Evolutionary conservation across 2,329 filamentous ascomycete species (phyloP).

Genomic region (Bipolaris cookei): DNA sequence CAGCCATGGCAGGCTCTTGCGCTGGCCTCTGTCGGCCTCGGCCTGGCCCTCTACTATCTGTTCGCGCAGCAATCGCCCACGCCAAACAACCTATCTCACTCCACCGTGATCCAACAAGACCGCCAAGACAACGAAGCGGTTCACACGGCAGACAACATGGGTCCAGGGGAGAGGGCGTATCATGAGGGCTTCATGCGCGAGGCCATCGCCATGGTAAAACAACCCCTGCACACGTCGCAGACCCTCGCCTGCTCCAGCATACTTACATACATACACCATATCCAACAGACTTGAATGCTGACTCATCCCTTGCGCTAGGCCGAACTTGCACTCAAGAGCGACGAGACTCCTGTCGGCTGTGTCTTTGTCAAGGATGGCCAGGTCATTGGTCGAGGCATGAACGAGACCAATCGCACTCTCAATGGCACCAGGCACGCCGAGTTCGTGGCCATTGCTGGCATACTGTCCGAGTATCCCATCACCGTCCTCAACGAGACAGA

Average conservation of each 20-base stretch:
- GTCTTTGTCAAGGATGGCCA: slow-evolving; percentile 82
- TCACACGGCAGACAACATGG: slow-evolving; percentile 39
- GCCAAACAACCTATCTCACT: slow-evolving; percentile 13
- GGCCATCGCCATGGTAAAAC: slow-evolving; percentile 79
- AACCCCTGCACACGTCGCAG: slow-evolving; percentile 11
- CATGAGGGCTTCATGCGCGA: slow-evolving; percentile 78
- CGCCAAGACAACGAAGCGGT: slow-evolving; percentile 38
- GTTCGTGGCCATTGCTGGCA: slow-evolving; percentile 80
- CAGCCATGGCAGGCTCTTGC: slow-evolving; percentile 31
- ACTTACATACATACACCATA: not conserved
- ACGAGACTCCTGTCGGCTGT: slow-evolving; percentile 96
- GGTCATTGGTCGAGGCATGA: slow-evolving; percentile 91
- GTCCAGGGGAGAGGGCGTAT: slow-evolving; percentile 51
- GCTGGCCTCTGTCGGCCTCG: slow-evolving; percentile 29
- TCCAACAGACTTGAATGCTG: slow-evolving; percentile 14
- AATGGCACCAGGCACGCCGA: slow-evolving; percentile 90
- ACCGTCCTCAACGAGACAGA: slow-evolving; percentile 74
- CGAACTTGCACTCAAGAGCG: slow-evolving; percentile 76
- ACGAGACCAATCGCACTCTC: slow-evolving; percentile 73
- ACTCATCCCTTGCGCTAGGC: slow-evolving; percentile 62
- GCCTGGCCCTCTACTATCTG: slow-evolving; percentile 28
- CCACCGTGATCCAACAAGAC: slow-evolving; percentile 22
- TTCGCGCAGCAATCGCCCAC: slow-evolving; percentile 19
- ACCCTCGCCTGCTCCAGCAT: slow-evolving; percentile 1
- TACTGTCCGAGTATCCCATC: slow-evolving; percentile 68